A percentile compares a stretch with the other conserved stretches of the same genome.
Conservation (phyloP, 176 grass and related monocot species). For the Coix lacrymajobi region DNA sequence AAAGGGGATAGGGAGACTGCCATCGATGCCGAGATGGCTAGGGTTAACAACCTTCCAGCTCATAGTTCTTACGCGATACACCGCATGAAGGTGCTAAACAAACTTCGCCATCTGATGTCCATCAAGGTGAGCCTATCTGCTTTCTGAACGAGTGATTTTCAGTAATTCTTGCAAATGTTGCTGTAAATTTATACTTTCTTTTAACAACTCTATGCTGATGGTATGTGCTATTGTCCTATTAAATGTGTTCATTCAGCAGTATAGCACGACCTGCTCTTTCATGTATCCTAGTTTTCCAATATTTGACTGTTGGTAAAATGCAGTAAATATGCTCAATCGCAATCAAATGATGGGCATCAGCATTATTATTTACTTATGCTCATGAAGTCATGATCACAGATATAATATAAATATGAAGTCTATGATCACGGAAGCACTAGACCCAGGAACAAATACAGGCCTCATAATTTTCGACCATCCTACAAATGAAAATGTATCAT, state of each 20-base stretch:
- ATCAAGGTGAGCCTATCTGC: conserved; percentile 38
- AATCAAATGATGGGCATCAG: neutral
- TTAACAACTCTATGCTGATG: neutral
- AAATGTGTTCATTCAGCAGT: neutral
- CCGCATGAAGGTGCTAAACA: conserved; percentile 79
- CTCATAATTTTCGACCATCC: neutral
- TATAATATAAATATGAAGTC: neutral
- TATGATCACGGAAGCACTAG: neutral
- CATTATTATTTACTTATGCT: neutral
- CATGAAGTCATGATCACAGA: neutral
- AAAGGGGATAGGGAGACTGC: conserved; percentile 42
- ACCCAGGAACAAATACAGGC: neutral
- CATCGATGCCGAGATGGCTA: conserved; percentile 45
- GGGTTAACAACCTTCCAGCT: conserved; percentile 63
- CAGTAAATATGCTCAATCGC: neutral
- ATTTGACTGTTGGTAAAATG: neutral
- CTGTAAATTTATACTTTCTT: neutral
- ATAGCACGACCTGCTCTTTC: neutral
- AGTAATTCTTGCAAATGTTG: neutral
- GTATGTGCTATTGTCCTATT: neutral
- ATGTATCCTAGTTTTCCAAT: neutral
- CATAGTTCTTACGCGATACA: conserved; percentile 76
- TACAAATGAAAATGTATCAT: neutral
- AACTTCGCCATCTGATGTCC: conserved; percentile 71
- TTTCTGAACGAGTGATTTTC: neutral